These are phyloP conservation scores for Cyanidioschyzon merolae DNA, from an alignment of 23 red algal genomes.

Conservation along the genomic window DNA sequence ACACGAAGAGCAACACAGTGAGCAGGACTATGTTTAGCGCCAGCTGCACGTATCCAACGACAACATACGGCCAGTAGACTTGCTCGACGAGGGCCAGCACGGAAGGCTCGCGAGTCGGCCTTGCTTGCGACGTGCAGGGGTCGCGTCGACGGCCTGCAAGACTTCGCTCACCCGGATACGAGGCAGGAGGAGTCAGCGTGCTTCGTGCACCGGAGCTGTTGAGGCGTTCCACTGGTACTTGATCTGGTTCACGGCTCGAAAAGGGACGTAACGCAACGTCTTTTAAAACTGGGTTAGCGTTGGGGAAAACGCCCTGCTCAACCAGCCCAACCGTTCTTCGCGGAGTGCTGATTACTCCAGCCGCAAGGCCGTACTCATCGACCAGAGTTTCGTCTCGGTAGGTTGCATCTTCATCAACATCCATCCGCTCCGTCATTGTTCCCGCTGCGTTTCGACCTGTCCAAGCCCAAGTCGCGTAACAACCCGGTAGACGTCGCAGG, in stretches of 20 bases:
- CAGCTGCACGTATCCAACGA: slow-evolving; percentile 4
- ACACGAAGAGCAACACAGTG: not conserved
- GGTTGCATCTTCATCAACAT: not conserved
- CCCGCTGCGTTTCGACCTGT: no score
- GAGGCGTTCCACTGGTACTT: not conserved
- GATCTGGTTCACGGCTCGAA: not conserved
- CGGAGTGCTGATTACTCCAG: no score
- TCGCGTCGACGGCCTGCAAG: not conserved
- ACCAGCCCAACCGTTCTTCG: no score
- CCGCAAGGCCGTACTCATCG: not conserved
- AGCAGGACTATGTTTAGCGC: not conserved
- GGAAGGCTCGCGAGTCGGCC: not conserved
- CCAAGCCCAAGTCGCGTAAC: no score
- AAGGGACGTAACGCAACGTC: not conserved
- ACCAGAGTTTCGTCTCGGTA: not conserved
- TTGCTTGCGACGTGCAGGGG: not conserved
- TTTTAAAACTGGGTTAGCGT: not conserved
- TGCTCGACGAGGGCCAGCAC: not conserved
- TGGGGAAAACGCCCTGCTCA: not conserved
- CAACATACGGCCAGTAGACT: slow-evolving; percentile 3
- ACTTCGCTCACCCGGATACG: not conserved
- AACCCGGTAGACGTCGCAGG: no score
- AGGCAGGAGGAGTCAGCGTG: not conserved
- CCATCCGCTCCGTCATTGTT: not conserved
- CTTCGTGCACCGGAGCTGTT: not conserved